Evolutionary conservation across 768 basidiomycete genomes (phyloP).

Genomic region (Tremella yokohamensis): DNA sequence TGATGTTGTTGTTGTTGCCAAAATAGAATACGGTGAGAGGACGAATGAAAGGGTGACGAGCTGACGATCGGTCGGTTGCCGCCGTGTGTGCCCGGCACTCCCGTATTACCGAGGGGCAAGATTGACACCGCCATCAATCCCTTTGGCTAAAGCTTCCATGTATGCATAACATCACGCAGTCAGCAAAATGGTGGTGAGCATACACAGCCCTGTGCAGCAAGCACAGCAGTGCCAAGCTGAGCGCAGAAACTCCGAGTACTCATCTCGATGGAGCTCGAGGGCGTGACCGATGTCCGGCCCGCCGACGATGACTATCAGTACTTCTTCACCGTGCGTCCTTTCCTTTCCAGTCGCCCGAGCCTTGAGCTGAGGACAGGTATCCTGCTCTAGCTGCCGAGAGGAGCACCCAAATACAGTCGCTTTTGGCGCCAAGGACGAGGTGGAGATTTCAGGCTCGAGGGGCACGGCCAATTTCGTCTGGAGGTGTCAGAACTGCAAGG

Average conservation of each 20-base stretch:
- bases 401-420: conserved; percentile 46
- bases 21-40: neutral
- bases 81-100: too few species aligned
- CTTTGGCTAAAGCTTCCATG: too few species aligned
- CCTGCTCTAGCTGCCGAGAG: conserved; percentile 42
- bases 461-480: conserved; percentile 49
- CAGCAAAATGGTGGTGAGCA: too few species aligned
- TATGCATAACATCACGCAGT: too few species aligned
- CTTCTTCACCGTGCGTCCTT: conserved; percentile 44
- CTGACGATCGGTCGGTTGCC: too few species aligned
- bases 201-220: too few species aligned
- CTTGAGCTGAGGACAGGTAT: conserved; percentile 2
- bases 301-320: conserved; percentile 43
- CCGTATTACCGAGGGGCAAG: too few species aligned
- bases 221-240: too few species aligned
- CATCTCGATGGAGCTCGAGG: conserved; percentile 49
- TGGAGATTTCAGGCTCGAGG: conserved; percentile 47
- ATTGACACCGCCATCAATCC: too few species aligned
- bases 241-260: conserved; percentile 45
- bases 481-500: conserved; percentile 48
- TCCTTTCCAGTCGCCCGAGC: neutral
- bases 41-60: neutral
- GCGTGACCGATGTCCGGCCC: conserved; percentile 45
- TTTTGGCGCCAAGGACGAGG: conserved; percentile 46
- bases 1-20: too few species aligned